Evolutionary conservation across 116 monocot species (phyloP).

Genomic region (Phalaenopsis hybrid): DNA sequence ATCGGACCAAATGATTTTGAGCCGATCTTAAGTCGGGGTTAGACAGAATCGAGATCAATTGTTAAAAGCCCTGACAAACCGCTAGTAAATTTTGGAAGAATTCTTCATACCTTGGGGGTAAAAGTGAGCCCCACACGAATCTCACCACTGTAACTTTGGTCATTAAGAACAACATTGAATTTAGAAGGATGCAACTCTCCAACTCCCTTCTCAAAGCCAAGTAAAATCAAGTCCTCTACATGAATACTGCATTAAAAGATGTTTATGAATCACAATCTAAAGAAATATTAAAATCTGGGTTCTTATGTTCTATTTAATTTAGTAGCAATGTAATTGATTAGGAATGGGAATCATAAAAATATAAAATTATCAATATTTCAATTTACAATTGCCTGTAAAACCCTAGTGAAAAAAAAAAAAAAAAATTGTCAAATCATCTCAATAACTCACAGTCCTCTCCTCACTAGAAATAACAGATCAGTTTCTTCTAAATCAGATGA

Average conservation of each 20-base stretch:
- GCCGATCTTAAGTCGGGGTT: no score
- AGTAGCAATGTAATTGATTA: no score
- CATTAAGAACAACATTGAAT: constrained; percentile 35
- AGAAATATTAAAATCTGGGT: not conserved
- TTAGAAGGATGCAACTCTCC: constrained; percentile 27
- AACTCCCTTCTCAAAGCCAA: constrained; percentile 40
- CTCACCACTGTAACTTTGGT: constrained; percentile 41
- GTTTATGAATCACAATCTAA: not conserved
- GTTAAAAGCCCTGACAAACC: no score
- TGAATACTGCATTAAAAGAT: constrained; percentile 26
- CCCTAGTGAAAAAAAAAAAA: not conserved
- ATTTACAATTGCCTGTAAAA: not conserved
- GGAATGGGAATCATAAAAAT: no score
- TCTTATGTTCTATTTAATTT: not conserved
- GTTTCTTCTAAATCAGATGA: not conserved
- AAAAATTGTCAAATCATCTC: not conserved
- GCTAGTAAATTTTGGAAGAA: no score
- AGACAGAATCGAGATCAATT: no score
- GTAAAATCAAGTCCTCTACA: constrained; percentile 36
- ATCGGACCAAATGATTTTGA: no score
- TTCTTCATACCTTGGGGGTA: constrained; percentile 19
- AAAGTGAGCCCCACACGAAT: constrained; percentile 37
- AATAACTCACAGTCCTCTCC: not conserved
- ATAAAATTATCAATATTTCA: not conserved
- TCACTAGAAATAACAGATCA: not conserved